These are phyloP conservation scores for Sporodiniella umbellata DNA, from an alignment of 371 early-diverging fungal species.

Conservation along the genomic window DNA sequence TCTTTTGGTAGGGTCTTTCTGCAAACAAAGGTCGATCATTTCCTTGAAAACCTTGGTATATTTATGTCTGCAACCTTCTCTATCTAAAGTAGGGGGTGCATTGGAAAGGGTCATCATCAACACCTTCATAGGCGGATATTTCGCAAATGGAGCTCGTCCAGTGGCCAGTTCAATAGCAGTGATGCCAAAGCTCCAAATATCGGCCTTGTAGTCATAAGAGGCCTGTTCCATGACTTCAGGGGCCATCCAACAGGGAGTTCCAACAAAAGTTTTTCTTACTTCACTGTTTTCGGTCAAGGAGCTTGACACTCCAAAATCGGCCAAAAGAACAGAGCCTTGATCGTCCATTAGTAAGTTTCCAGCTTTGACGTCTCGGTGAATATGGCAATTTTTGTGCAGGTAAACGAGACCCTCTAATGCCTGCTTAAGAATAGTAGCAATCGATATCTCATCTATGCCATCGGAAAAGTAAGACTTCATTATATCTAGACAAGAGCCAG, in stretches of 20 bases:
- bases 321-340: constrained; percentile 77
- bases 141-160: constrained; percentile 90
- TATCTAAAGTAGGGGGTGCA: constrained; percentile 84
- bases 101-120: constrained; percentile 78
- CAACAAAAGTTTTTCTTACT: constrained; percentile 72
- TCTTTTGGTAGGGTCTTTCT: constrained; percentile 80
- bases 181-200: constrained; percentile 93
- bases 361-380: constrained; percentile 91
- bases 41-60: constrained; percentile 80
- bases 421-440: constrained; percentile 82
- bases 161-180: constrained; percentile 85
- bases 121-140: constrained; percentile 83
- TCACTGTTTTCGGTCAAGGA: constrained; percentile 75
- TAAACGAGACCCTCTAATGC: constrained; percentile 84
- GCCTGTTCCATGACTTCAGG: constrained; percentile 75
- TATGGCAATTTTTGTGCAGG: constrained; percentile 81
- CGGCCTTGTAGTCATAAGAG: constrained; percentile 86
- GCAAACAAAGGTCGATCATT: constrained; percentile 81
- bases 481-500: constrained; percentile 87
- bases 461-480: constrained; percentile 80
- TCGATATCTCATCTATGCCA: constrained; percentile 78
- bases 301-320: constrained; percentile 90
- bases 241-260: constrained; percentile 88
- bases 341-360: constrained; percentile 84
- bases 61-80: constrained; percentile 71